Conservation (phyloP, 306 rosid species). For the Glycine tomentella region DNA sequence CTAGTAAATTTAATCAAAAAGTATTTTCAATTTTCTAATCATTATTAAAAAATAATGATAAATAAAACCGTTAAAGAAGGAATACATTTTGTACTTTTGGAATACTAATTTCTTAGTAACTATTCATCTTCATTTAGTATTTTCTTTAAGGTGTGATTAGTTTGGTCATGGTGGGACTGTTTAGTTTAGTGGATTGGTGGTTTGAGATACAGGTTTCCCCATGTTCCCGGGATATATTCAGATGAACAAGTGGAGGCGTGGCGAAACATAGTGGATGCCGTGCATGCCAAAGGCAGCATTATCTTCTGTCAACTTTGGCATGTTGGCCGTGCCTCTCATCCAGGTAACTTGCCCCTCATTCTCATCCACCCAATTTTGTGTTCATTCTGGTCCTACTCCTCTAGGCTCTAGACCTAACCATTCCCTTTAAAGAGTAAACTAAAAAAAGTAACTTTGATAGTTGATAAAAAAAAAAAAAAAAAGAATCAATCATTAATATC, state of each 20-base stretch:
- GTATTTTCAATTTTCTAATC: no score
- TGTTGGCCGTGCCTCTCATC: conserved; percentile 93
- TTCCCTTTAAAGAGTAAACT: no score
- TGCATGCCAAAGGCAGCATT: conserved; percentile 80
- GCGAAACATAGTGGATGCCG: conserved; percentile 85
- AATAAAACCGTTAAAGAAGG: no score
- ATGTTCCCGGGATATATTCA: conserved; percentile 60
- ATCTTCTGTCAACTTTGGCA: conserved; percentile 96
- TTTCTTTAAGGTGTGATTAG: not conserved
- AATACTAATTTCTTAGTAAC: no score
- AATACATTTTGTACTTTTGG: no score
- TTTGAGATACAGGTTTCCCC: conserved; percentile 53
- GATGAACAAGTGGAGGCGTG: conserved; percentile 78
- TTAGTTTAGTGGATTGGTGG: not conserved
- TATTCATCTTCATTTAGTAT: no score
- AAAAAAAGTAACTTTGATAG: no score
- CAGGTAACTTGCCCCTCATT: conserved; percentile 27
- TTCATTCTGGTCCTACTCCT: not conserved
- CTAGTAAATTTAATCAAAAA: not conserved
- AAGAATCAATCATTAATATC: no score
- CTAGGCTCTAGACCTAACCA: not conserved
- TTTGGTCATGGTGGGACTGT: not conserved
- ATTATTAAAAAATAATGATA: no score
- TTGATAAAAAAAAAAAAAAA: no score
- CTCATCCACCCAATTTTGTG: no score